phyloP scores from a whole-genome alignment of 164 flowering plant species.

The Buxus sempervirens region DNA sequence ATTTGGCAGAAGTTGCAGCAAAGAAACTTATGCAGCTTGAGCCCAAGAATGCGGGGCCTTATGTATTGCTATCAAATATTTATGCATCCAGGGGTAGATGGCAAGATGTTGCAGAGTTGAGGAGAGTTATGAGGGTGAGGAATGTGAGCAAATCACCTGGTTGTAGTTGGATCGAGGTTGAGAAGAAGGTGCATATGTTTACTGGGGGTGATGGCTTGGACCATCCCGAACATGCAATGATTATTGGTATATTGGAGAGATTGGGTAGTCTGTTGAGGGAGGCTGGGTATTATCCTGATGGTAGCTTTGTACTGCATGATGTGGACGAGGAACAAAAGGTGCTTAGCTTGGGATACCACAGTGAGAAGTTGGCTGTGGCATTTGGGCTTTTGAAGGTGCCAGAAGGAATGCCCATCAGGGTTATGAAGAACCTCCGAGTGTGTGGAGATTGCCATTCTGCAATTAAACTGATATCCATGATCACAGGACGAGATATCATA shows the following conservation, averaged over 20 bases:
- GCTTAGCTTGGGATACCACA: constrained; percentile 54
- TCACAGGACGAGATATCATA: constrained; percentile 64
- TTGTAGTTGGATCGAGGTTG: constrained; percentile 86
- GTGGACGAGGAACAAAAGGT: constrained; percentile 84
- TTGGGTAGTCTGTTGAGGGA: constrained; percentile 49
- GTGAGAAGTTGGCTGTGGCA: constrained; percentile 82
- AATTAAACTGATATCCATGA: constrained; percentile 57
- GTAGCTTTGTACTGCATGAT: constrained; percentile 70
- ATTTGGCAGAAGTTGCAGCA: constrained; percentile 75
- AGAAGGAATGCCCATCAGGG: constrained; percentile 59
- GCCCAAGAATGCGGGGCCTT: constrained; percentile 69
- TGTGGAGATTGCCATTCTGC: constrained; percentile 90
- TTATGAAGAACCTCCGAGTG: constrained; percentile 83
- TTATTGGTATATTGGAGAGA: constrained; percentile 49
- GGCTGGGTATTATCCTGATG: constrained; percentile 71
- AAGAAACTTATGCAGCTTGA: constrained; percentile 63
- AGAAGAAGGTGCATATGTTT: constrained; percentile 73
- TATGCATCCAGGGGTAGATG: constrained; percentile 70
- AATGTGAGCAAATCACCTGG: constrained; percentile 65
- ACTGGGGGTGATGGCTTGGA: constrained; percentile 47
- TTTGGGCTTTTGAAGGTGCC: constrained; percentile 70
- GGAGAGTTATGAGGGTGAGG: constrained; percentile 53
- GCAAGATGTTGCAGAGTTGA: constrained; percentile 52
- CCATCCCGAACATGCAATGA: constrained; percentile 53
- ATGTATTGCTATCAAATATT: constrained; percentile 60